Evolutionary conservation across 805 yeast genomes (phyloP).

Genomic region (Metschnikowia chrysomelidarum): DNA sequence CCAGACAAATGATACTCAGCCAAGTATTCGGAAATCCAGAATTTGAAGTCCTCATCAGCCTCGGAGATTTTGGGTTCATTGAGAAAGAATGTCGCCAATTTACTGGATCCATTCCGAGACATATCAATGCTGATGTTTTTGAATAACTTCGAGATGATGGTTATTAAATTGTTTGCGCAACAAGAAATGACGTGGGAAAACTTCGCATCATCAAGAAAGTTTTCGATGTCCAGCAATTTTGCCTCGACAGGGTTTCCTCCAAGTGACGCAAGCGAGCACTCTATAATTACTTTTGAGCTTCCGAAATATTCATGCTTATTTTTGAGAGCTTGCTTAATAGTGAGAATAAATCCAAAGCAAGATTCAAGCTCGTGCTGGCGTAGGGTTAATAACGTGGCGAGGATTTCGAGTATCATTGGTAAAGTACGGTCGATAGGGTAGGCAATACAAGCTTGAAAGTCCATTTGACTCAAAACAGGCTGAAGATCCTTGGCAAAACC

Average conservation of each 20-base stretch:
- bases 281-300: background rate
- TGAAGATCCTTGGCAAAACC: constrained; percentile 5
- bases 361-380: too few species aligned
- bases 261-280: background rate
- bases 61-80: background rate
- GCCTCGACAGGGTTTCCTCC: background rate
- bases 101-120: background rate
- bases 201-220: constrained; percentile 3
- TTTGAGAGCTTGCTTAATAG: background rate
- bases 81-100: constrained; percentile 5
- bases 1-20: constrained; percentile 16
- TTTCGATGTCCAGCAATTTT: constrained; percentile 4
- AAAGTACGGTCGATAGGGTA: background rate
- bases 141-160: constrained; percentile 4
- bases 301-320: constrained; percentile 2
- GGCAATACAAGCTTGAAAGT: constrained; percentile 4
- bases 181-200: background rate
- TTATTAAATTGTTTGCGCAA: background rate
- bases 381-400: constrained; percentile 6
- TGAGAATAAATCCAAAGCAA: constrained; percentile 7
- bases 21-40: constrained; percentile 16
- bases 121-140: background rate
- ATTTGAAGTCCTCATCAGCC: background rate
- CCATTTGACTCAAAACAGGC: constrained; percentile 15
- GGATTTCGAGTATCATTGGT: constrained; percentile 8